Conservation (phyloP, 2,329 filamentous ascomycete genomes). For the Ophiognomonia clavigignenti-juglandacearum region DNA sequence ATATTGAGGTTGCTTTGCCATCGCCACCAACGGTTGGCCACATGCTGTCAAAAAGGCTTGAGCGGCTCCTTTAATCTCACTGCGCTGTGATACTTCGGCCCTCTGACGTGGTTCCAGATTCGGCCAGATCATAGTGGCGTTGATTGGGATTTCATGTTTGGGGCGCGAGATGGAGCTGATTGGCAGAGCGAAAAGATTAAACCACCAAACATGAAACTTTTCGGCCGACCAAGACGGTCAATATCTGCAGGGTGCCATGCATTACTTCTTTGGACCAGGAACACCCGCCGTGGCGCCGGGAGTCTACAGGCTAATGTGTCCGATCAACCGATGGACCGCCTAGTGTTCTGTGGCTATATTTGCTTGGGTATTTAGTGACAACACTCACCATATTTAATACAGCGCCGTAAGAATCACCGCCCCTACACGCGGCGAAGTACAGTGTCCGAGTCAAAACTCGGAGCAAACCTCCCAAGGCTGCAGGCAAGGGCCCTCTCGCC, state of each 20-base stretch:
- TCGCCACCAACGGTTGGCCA: background rate
- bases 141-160: slow-evolving; percentile 1
- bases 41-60: background rate
- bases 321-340: too few species aligned
- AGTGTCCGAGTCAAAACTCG: too few species aligned
- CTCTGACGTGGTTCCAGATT: background rate
- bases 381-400: too few species aligned
- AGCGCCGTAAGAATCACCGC: too few species aligned
- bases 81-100: background rate
- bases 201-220: background rate
- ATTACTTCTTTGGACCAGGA: background rate
- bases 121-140: slow-evolving; percentile 3
- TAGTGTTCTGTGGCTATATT: too few species aligned
- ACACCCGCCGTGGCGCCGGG: background rate
- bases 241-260: background rate
- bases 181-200: slow-evolving; percentile 3
- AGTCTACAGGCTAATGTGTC: too few species aligned
- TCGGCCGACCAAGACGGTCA: background rate
- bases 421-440: too few species aligned
- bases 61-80: slow-evolving; percentile 6
- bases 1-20: background rate
- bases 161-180: slow-evolving; percentile 5
- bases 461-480: too few species aligned
- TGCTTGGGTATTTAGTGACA: too few species aligned
- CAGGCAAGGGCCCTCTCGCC: too few species aligned